Conservation (phyloP, 345 rosid species). For the Pistacia integerrima region DNA sequence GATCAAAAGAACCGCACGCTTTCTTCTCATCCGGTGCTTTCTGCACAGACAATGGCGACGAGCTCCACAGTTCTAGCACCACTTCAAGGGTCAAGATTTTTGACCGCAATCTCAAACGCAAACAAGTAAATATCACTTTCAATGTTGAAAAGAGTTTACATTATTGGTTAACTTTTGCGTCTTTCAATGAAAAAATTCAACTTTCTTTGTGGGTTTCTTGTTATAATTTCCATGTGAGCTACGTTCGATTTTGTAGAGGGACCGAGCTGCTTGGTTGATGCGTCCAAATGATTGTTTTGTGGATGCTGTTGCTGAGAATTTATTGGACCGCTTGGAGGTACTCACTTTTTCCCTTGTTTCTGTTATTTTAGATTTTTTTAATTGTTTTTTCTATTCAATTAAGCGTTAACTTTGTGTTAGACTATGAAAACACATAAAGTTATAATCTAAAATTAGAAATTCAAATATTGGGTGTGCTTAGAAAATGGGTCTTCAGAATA, state of each 20-base stretch:
- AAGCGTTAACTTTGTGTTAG: too few species aligned
- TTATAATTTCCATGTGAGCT: too few species aligned
- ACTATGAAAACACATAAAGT: too few species aligned
- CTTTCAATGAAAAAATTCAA: too few species aligned
- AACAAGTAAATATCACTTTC: slow-evolving; percentile 49
- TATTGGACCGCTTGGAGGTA: slow-evolving; percentile 92
- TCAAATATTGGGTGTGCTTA: too few species aligned
- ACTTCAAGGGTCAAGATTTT: slow-evolving; percentile 67
- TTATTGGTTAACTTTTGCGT: background rate
- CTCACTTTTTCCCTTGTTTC: background rate
- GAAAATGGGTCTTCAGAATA: too few species aligned
- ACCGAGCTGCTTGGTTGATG: slow-evolving; percentile 93
- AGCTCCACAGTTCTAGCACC: slow-evolving; percentile 19
- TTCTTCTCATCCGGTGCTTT: slow-evolving; percentile 29
- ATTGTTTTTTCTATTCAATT: too few species aligned
- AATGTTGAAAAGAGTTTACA: background rate
- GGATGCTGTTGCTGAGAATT: slow-evolving; percentile 91
- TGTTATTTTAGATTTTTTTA: background rate
- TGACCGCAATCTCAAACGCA: slow-evolving; percentile 86
- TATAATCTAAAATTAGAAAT: too few species aligned
- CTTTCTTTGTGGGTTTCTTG: background rate
- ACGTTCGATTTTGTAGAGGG: slow-evolving; percentile 58
- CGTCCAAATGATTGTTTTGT: slow-evolving; percentile 61
- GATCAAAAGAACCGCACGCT: background rate
- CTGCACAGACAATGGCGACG: slow-evolving; percentile 44